Base-by-base conservation (phyloP, 139 green algal genomes). In the Microglena sp. region DNA sequence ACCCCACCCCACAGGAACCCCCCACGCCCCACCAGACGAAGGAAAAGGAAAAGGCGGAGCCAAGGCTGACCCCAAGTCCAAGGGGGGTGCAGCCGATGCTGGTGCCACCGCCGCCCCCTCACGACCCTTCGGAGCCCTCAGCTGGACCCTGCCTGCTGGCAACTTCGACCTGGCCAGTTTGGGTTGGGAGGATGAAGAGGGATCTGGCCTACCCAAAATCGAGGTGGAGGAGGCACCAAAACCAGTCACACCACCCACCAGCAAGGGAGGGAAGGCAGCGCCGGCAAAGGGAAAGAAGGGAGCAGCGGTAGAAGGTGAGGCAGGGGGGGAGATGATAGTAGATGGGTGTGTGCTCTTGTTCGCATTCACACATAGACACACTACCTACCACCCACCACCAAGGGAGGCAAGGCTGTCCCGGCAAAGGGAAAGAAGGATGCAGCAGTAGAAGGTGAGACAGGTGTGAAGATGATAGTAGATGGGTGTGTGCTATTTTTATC, bases 121-220 rank as follows among this genome's bases (percentile, higher is more conserved):
- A 28, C 5, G 7, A 3, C 7, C 43, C 27, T 36, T 30, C 45
- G 35, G 21, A 18, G 31, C 63, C 29, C 24, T n/a, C 45, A 57
- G 53, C 4, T 79, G 73, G 73, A 43, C 46, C 31, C 36, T 79
- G 62, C 65, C 60, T 5, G 24, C 36, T 43, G 73, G 73, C 40
- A 74, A 68, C 33, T 69, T 79, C 30, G 73, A 79, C 68, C 50
- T 79, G 46, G 32, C 45, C 8, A 62, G 56, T 22, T 58, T 79
- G 45, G 72, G 72, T 4, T 79, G 72, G 72, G 35, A 61, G 8
- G 55, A 68, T 32, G 72, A 69, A 18, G 54, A 60, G 53, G 62
- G 50, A 7, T 36, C 55, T 46, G 72, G 72, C 2, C 34, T 74
- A 55, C 66, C 61, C 30, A 6, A 53, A 40, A 28, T 43, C 28